Conservation (phyloP, 1,284 basidiomycete genomes). For the Trichosporon faecale region DNA sequence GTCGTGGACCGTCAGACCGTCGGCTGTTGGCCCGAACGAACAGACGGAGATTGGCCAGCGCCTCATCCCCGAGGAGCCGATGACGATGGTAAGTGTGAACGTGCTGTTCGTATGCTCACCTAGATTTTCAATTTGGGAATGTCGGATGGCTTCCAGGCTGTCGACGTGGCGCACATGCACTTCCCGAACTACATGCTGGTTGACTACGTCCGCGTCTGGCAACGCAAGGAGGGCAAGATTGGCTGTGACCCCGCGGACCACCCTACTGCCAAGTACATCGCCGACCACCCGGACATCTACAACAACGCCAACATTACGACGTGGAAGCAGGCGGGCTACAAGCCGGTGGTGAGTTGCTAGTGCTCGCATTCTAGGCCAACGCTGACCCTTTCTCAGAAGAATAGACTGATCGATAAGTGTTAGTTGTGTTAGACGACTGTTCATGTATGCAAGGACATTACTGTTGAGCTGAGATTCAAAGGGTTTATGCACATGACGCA, state of each 20-base stretch:
- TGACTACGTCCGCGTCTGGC: conserved; percentile 74
- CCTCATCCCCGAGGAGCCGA: conserved; percentile 76
- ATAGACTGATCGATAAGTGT: conserved; percentile 21
- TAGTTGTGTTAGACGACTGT: conserved; percentile 9
- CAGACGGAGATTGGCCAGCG: conserved; percentile 67
- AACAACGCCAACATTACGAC: conserved; percentile 44
- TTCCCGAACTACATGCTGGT: conserved; percentile 61
- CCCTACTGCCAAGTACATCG: conserved; percentile 62
- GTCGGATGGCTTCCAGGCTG: conserved; percentile 51
- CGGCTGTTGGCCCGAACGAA: conserved; percentile 68
- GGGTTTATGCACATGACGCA: background rate
- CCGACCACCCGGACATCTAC: conserved; percentile 38
- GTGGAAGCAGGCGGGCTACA: conserved; percentile 38
- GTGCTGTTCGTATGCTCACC: conserved; percentile 42
- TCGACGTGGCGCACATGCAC: conserved; percentile 63
- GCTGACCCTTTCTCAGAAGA: conserved; percentile 23
- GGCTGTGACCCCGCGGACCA: conserved; percentile 77
- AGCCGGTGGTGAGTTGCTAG: conserved; percentile 44
- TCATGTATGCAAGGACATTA: conserved; percentile 21
- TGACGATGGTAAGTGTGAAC: conserved; percentile 55
- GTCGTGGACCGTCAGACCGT: conserved; percentile 72
- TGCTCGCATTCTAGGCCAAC: too few relatives aligned
- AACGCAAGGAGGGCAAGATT: conserved; percentile 63
- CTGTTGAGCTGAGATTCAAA: background rate
- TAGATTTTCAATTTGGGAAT: conserved; percentile 72